Base-by-base conservation (phyloP, 2,329 filamentous ascomycete genomes). In the Trichoderma semiorbis region DNA sequence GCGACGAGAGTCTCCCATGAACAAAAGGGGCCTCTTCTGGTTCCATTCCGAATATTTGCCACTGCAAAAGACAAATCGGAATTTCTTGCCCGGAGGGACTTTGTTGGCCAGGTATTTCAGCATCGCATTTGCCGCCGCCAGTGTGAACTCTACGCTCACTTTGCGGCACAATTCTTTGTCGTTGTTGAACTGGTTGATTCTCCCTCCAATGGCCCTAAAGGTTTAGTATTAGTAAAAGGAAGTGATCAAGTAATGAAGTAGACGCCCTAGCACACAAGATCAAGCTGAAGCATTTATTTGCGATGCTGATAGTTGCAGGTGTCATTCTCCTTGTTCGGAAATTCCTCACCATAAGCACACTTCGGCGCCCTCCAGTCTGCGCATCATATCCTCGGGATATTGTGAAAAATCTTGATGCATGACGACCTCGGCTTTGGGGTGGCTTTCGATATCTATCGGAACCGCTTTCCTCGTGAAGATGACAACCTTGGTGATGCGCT, bases 261-360 rank as follows among this genome's bases (percentile, higher is more conserved):
- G 26, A 36, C 28, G 28, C n/a, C 28, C 21, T 12, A 69, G 24
- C 39, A 34, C 26, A 21, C n/a, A 14, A 30, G 7, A 67, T 39
- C 32, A 16, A 58, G 64, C 24, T n/a, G 14, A 24, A 7, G 64
- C 50, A 7, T 14, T 21, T 16, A 3, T n/a, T 21, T 58, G 50
- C 26, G 11, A 7, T 58, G 26, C 7, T 28, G 7, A 18, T 53
- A 7, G 21, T n/a, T 43, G 2, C 32, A 24, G 43, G 24, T 5
- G 7, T 16, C 34, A 24, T 10, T 14, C 12, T 58, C 12, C 26
- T 28, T 39, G n/a, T 12, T 39, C 16, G n/a, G 26, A 39, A 61
- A 18, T 39, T 32, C 6, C 84, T 50, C 86, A 90, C 91, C 91
- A 93, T 30, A 93, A 84, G 75, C 88, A 91, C 1, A 86, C 90